Base-by-base conservation (phyloP, 2,329 filamentous ascomycete genomes). In the Colletotrichum lindemuthianum region DNA sequence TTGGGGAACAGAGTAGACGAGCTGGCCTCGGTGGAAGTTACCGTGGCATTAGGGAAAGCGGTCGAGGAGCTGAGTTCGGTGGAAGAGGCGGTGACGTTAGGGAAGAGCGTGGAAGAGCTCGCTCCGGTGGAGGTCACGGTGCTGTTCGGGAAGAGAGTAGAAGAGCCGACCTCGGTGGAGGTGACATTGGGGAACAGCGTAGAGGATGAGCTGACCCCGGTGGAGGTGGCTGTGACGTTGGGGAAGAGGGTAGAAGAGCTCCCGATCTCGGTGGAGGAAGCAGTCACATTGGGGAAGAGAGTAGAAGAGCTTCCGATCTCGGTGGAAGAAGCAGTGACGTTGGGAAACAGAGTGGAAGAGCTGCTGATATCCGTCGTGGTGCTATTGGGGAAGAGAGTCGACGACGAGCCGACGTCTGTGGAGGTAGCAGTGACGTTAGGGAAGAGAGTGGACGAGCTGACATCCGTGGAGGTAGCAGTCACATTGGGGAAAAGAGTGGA, bases 1-100 rank as follows among this genome's bases (percentile, higher is more conserved):
- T 53, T 60, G 24, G 58, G 58, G 58, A 56, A 45, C 7, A 58
- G 33, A 6, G 43, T 56, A 8, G 58, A 60, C 16, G 58, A 34
- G 40, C 32, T 55, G 52, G 37, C 48, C 34, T 49, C 58, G 13
- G 36, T 54, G 11, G 32, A 24, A 24, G 24, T 24, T 24, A 4
- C 33, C 15, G 45, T 47, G 12, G 32, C 41, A n/a, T 53, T 60
- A 12, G 57, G 57, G n/a, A 54, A 48, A 6, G 33, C 11, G 8
- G 59, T 61, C 15, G 59, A 48, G 4, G 59, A 47, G 33, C 34
- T 32, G 11, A 37, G 47, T 34, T 41, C 58, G 43, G 37, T 49
- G 12, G 15, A n/a, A 24, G 24, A 24, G 24, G 24, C 24, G 15
- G 59, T 61, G 16, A 16, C 43, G 44, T 60, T 60, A 7, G 59